Conservation (phyloP, 305 asterid species). For the Fraxinus xanthoxyloides region DNA sequence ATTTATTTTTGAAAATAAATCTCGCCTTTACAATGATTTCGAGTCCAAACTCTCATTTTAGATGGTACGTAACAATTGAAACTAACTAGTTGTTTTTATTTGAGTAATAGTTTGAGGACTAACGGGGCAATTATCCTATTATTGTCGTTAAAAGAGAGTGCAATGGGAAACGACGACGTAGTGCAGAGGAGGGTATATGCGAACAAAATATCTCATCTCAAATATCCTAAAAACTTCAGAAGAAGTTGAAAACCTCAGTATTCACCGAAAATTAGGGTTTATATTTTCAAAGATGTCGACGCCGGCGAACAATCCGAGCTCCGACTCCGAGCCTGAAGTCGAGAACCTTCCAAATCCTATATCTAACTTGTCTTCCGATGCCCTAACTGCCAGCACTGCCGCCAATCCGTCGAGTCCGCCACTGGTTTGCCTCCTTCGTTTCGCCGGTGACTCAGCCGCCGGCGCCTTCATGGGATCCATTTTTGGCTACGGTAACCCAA, state of each 20-base stretch:
- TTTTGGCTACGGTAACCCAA: constrained; percentile 60
- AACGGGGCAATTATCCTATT: not conserved
- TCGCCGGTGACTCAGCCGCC: constrained; percentile 68
- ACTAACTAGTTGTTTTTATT: not conserved
- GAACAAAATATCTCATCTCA: not conserved
- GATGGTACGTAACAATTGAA: not conserved
- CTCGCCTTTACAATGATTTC: not conserved
- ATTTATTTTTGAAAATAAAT: not conserved
- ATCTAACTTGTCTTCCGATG: constrained; percentile 31
- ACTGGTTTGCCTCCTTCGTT: constrained; percentile 58
- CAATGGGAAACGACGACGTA: not conserved
- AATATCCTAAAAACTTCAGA: not conserved
- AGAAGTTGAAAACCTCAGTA: constrained; percentile 9
- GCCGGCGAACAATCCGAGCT: constrained; percentile 38
- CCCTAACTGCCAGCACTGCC: constrained; percentile 29
- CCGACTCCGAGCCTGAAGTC: constrained; percentile 59
- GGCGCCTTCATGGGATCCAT: constrained; percentile 87
- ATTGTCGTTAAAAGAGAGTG: not conserved
- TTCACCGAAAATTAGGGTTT: constrained; percentile 41
- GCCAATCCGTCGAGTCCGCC: constrained; percentile 53
- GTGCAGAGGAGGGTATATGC: not conserved
- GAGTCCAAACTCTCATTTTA: not conserved
- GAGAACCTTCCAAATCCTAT: constrained; percentile 32
- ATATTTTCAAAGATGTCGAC: constrained; percentile 44
- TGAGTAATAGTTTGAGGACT: not conserved